A percentile compares a stretch with the other conserved stretches of the same genome.
Evolutionary conservation across 768 basidiomycete genomes (phyloP).

Genomic region (Pluteus cervinus): DNA sequence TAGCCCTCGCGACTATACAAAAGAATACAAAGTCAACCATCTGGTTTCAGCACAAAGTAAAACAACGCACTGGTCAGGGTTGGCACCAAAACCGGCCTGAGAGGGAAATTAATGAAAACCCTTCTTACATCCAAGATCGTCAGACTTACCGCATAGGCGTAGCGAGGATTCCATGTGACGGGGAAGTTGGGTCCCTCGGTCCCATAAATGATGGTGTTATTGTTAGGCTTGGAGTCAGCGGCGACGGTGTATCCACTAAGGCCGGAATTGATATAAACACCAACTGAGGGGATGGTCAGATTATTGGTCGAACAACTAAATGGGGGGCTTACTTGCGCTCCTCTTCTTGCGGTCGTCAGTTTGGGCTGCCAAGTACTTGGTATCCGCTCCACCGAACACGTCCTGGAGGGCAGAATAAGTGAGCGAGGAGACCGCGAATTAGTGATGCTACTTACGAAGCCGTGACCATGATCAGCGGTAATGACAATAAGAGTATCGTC

Average conservation of each 20-base stretch:
- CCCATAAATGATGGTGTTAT: conserved; percentile 31
- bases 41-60: background rate
- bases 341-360: conserved; percentile 26
- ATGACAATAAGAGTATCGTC: conserved; percentile 38
- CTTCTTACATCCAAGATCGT: background rate
- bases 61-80: conserved; percentile 34
- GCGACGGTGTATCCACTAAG: conserved; percentile 34
- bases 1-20: conserved; percentile 28
- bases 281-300: conserved; percentile 19
- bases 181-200: conserved; percentile 39
- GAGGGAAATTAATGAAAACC: background rate
- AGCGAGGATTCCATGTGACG: conserved; percentile 38
- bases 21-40: conserved; percentile 1
- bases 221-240: conserved; percentile 29
- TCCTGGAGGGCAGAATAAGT: conserved; percentile 19
- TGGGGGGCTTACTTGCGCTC: conserved; percentile 15
- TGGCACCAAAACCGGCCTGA: conserved; percentile 34
- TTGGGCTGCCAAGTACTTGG: conserved; percentile 29
- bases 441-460: conserved; percentile 26
- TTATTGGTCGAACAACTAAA: background rate
- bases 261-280: conserved; percentile 31
- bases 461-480: conserved; percentile 42
- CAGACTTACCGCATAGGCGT: conserved; percentile 27
- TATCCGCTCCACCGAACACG: conserved; percentile 36
- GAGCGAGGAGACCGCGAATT: background rate